phyloP scores from a whole-genome alignment of 257 asterid genomes.

The Thymus quinquecostatus region DNA sequence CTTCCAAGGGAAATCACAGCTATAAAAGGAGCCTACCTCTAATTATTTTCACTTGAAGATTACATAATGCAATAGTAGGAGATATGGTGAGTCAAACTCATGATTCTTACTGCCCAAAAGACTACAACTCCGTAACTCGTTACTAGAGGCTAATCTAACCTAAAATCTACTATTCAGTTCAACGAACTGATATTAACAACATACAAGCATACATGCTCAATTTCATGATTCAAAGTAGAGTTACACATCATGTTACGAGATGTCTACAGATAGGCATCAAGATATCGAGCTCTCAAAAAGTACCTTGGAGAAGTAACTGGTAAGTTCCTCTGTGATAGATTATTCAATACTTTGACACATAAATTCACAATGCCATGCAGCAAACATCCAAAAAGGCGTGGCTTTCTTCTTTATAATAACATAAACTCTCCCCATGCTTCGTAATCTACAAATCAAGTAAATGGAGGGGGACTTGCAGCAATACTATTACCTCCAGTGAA shows the following conservation, averaged over 20 bases:
- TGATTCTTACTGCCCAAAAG: slow-evolving; percentile 5
- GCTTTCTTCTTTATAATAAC: not conserved
- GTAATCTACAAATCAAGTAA: not conserved
- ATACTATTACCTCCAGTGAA: slow-evolving; percentile 3
- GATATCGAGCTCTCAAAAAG: not conserved
- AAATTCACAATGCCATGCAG: slow-evolving; percentile 2
- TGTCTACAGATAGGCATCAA: not conserved
- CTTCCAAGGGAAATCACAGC: slow-evolving; percentile 24
- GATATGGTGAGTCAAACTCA: not conserved
- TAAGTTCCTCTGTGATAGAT: not conserved
- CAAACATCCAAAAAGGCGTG: not conserved
- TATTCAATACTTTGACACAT: slow-evolving; percentile 9
- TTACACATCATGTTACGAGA: not conserved
- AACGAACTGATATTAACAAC: not conserved
- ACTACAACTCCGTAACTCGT: not conserved
- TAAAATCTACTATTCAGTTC: slow-evolving; percentile 14
- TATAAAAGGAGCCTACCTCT: slow-evolving; percentile 22
- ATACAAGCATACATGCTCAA: not conserved
- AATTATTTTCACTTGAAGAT: slow-evolving; percentile 15
- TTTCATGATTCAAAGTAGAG: slow-evolving; percentile 1
- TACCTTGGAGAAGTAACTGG: slow-evolving; percentile 5
- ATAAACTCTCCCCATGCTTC: not conserved
- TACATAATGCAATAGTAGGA: slow-evolving; percentile 20
- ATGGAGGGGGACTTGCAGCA: not conserved
- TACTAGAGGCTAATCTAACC: slow-evolving; percentile 1